phyloP scores from a whole-genome alignment of 2,329 filamentous ascomycete species.

The Stachybotrys chlorohalonatus region DNA sequence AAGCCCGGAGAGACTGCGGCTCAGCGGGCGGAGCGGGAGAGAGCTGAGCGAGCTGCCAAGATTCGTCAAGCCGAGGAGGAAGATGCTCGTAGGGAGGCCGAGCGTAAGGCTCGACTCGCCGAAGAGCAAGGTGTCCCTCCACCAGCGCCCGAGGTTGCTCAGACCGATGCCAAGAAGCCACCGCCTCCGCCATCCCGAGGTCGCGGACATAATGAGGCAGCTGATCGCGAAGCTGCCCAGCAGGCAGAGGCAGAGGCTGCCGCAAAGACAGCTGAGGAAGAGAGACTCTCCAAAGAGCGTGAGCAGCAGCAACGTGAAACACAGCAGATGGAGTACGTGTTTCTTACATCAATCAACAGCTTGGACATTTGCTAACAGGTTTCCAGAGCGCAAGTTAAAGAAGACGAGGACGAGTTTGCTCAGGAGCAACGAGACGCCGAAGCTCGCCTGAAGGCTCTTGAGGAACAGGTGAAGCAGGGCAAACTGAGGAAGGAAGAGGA shows the following conservation, averaged over 20 bases:
- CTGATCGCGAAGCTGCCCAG: slow-evolving; percentile 43
- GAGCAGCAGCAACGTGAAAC: slow-evolving; percentile 67
- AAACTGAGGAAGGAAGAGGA: slow-evolving; percentile 96
- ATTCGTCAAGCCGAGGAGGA: slow-evolving; percentile 88
- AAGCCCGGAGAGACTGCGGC: slow-evolving; percentile 73
- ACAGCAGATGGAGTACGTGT: slow-evolving; percentile 72
- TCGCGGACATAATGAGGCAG: slow-evolving; percentile 48
- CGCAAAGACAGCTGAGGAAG: slow-evolving; percentile 54
- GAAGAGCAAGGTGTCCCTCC: slow-evolving; percentile 63
- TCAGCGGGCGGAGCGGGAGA: slow-evolving; percentile 83
- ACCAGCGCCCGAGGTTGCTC: slow-evolving; percentile 39
- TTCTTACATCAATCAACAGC: neutral
- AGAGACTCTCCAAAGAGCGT: slow-evolving; percentile 61
- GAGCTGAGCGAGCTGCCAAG: slow-evolving; percentile 77
- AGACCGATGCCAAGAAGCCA: slow-evolving; percentile 50
- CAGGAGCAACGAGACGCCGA: slow-evolving; percentile 73
- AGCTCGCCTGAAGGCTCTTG: slow-evolving; percentile 76
- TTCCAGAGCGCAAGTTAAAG: slow-evolving; percentile 59
- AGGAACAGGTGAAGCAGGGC: slow-evolving; percentile 87
- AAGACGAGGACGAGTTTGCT: slow-evolving; percentile 72
- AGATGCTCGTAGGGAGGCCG: slow-evolving; percentile 78
- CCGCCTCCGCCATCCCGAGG: slow-evolving; percentile 75
- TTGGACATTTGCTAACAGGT: slow-evolving; percentile 14
- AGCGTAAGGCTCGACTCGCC: slow-evolving; percentile 73
- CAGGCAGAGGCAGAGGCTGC: slow-evolving; percentile 48